phyloP scores from a whole-genome alignment of 73 alveolate genomes.

The Tetrahymena thermophila region DNA sequence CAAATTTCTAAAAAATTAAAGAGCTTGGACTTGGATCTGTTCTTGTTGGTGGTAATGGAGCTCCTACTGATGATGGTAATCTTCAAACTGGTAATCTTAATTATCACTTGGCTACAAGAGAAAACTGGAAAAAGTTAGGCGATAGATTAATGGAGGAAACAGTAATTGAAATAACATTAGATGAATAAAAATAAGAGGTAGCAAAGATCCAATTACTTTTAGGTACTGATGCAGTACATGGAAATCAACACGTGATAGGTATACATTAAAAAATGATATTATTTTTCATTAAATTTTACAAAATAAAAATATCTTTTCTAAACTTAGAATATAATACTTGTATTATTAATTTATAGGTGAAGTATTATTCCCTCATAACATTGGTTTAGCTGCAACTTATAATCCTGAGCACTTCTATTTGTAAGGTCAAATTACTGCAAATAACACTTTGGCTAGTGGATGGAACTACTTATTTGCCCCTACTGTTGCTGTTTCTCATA shows the following conservation, averaged over 20 bases:
- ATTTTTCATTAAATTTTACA: no score
- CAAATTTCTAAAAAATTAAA: slow-evolving; percentile 9
- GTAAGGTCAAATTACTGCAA: slow-evolving; percentile 24
- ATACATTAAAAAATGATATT: neutral
- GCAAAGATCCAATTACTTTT: slow-evolving; percentile 15
- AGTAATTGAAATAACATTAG: neutral
- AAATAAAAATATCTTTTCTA: no score
- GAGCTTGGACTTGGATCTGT: slow-evolving; percentile 29
- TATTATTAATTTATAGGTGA: neutral
- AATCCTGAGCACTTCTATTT: slow-evolving; percentile 8
- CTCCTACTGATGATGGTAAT: slow-evolving; percentile 38
- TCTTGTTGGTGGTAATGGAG: slow-evolving; percentile 45
- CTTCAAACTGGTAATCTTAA: neutral
- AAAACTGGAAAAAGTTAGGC: slow-evolving; percentile 39
- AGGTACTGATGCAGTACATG: slow-evolving; percentile 65
- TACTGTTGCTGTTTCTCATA: slow-evolving; percentile 53
- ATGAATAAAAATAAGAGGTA: neutral
- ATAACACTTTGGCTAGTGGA: slow-evolving; percentile 30
- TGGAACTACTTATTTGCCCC: slow-evolving; percentile 46
- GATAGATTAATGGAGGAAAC: neutral
- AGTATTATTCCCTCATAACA: slow-evolving; percentile 44
- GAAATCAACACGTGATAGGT: slow-evolving; percentile 48
- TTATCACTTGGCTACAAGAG: slow-evolving; percentile 6
- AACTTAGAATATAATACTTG: neutral
- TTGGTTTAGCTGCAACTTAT: slow-evolving; percentile 51